phyloP scores from a whole-genome alignment of 2,329 filamentous ascomycete genomes.

The Trichoderma cornu-damae region DNA sequence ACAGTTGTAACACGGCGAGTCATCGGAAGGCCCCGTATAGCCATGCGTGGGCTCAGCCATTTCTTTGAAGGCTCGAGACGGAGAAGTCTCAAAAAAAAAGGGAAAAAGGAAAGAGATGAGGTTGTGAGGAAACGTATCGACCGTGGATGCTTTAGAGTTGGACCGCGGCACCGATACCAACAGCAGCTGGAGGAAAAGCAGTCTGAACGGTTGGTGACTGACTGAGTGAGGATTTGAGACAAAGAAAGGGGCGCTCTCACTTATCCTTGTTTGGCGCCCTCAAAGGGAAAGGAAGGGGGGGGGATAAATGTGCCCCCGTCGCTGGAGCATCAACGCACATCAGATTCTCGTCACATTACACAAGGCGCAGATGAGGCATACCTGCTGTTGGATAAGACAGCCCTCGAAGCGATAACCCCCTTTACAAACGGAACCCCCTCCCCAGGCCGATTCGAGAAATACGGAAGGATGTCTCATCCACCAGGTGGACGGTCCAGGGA shows the following conservation, averaged over 20 bases:
- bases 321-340: constrained; percentile 9
- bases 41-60: constrained; percentile 31
- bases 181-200: not conserved
- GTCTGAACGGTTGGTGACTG: constrained; percentile 4
- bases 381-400: constrained; percentile 15
- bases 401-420: constrained; percentile 3
- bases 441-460: constrained; percentile 23
- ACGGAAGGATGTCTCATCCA: constrained; percentile 23
- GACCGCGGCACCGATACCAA: not conserved
- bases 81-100: not conserved
- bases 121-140: not conserved
- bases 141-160: not conserved
- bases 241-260: constrained; percentile 6
- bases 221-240: not conserved
- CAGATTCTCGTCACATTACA: constrained; percentile 11
- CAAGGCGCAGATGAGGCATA: constrained; percentile 15
- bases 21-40: constrained; percentile 31
- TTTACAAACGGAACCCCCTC: constrained; percentile 22
- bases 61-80: constrained; percentile 11
- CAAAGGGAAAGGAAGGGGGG: not conserved
- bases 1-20: constrained; percentile 51
- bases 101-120: not conserved
- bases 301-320: not conserved
- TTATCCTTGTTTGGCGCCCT: not conserved
- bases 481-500: not conserved